Evolutionary conservation across 768 basidiomycete species (phyloP).

Genomic region (Daedalea quercina): DNA sequence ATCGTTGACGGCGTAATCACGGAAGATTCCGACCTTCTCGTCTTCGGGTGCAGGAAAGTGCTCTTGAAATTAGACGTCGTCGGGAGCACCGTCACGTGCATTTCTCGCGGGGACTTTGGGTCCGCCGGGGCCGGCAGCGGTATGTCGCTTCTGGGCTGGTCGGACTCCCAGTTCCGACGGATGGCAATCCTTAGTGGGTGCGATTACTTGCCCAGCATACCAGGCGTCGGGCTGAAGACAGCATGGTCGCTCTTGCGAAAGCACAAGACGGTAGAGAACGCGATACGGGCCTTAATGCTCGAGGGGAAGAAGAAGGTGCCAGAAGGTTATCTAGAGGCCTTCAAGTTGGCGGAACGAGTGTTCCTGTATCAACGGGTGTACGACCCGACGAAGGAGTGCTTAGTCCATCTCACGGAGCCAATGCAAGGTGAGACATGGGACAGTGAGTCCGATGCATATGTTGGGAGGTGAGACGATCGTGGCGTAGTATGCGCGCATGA

Average conservation of each 20-base stretch:
- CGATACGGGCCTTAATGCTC: constrained; percentile 62
- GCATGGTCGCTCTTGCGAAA: constrained; percentile 78
- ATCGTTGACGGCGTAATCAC: constrained; percentile 89
- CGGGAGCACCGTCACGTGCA: constrained; percentile 55
- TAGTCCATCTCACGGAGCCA: constrained; percentile 66
- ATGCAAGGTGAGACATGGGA: constrained; percentile 49
- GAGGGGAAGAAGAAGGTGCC: constrained; percentile 87
- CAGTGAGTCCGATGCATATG: constrained; percentile 59
- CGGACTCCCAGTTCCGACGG: constrained; percentile 81
- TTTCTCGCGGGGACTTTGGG: constrained; percentile 64
- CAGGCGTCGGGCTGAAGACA: constrained; percentile 90
- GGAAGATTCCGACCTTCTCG: constrained; percentile 95
- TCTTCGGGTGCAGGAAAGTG: constrained; percentile 91
- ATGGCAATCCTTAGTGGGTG: constrained; percentile 94
- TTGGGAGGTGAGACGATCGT: constrained; percentile 48
- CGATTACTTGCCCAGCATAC: constrained; percentile 88
- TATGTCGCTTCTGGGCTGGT: constrained; percentile 84
- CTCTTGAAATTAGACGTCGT: constrained; percentile 87
- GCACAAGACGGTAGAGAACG: constrained; percentile 82
- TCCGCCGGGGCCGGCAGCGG: constrained; percentile 45
- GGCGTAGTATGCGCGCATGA: constrained; percentile 2
- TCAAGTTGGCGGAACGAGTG: constrained; percentile 80
- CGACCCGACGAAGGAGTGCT: constrained; percentile 54
- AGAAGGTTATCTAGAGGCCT: constrained; percentile 63
- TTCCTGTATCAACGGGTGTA: constrained; percentile 93